Evolutionary conservation across 2,329 filamentous ascomycete species (phyloP).

Genomic region (Fusarium beomiforme): DNA sequence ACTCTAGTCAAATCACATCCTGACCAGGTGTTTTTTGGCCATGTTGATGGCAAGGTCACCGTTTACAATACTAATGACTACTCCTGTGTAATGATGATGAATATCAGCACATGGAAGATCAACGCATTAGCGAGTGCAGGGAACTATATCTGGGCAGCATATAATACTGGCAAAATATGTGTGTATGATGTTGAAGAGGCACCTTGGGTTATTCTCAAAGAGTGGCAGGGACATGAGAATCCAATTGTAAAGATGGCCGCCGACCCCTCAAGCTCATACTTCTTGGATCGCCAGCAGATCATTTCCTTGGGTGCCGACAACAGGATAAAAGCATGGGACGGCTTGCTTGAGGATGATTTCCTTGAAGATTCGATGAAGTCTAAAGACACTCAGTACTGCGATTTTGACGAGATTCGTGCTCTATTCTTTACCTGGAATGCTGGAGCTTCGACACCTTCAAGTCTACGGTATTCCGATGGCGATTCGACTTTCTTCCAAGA

Average conservation of each 20-base stretch:
- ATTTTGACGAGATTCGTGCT: slow-evolving; percentile 82
- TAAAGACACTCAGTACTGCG: slow-evolving; percentile 83
- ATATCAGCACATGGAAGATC: slow-evolving; percentile 94
- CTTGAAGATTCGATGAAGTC: slow-evolving; percentile 90
- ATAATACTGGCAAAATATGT: slow-evolving; percentile 92
- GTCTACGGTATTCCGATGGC: slow-evolving; percentile 74
- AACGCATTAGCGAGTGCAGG: slow-evolving; percentile 86
- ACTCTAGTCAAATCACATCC: slow-evolving; percentile 78
- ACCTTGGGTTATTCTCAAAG: slow-evolving; percentile 93
- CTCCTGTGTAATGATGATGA: slow-evolving; percentile 81
- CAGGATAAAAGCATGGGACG: slow-evolving; percentile 88
- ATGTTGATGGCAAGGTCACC: slow-evolving; percentile 92
- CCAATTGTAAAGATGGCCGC: slow-evolving; percentile 81
- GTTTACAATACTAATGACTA: slow-evolving; percentile 87
- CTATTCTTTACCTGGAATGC: slow-evolving; percentile 96
- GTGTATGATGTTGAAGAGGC: slow-evolving; percentile 85
- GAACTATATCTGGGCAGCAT: slow-evolving; percentile 88
- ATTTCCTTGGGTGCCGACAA: slow-evolving; percentile 89
- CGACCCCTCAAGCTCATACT: slow-evolving; percentile 86
- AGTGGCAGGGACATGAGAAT: slow-evolving; percentile 91
- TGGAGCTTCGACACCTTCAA: slow-evolving; percentile 91
- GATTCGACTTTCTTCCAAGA: slow-evolving; percentile 85
- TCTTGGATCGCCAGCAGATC: slow-evolving; percentile 83
- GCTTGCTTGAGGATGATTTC: slow-evolving; percentile 92
- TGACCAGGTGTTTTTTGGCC: slow-evolving; percentile 87